These are phyloP conservation scores for Blastobotrys attinorum DNA, from an alignment of 805 yeast genomes.

Conservation along the genomic window DNA sequence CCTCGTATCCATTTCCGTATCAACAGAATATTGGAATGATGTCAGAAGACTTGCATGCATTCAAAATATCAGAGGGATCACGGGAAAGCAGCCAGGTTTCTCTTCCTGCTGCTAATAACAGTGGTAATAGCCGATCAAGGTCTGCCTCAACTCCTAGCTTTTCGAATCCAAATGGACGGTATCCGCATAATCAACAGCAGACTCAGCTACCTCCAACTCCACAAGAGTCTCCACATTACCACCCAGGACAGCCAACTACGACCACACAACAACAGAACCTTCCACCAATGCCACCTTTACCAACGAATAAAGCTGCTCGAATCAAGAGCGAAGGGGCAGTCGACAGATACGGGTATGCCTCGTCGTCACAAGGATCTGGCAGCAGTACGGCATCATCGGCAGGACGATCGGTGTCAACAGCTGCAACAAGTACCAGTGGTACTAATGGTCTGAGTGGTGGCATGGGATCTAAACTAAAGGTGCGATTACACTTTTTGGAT, in stretches of 20 bases:
- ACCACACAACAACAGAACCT: neutral
- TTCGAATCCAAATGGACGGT: constrained; percentile 1
- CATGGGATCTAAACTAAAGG: constrained; percentile 26
- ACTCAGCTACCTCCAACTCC: neutral
- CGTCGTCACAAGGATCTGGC: constrained; percentile 3
- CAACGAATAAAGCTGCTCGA: constrained; percentile 4
- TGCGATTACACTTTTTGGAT: constrained; percentile 27
- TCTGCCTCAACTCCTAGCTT: constrained; percentile 12
- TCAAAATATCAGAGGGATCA: constrained; percentile 3
- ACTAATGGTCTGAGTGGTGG: too few relatives aligned
- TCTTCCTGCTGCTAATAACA: neutral
- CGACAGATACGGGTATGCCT: neutral
- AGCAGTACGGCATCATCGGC: constrained; percentile 1
- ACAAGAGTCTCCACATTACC: neutral
- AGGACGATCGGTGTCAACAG: constrained; percentile 2
- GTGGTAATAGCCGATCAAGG: constrained; percentile 5
- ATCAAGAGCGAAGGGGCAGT: constrained; percentile 16
- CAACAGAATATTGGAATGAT: neutral
- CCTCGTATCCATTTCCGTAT: constrained; percentile 4
- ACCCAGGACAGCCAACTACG: neutral
- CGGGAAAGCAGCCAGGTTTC: neutral
- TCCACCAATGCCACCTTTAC: constrained; percentile 11
- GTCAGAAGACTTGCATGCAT: constrained; percentile 3
- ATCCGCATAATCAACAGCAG: neutral
- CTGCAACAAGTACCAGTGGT: constrained; percentile 21